Percentiles rank a stretch among this genome's conserved stretches.
phyloP scores from a whole-genome alignment of 768 basidiomycete genomes.

The Lepiota venenata region DNA sequence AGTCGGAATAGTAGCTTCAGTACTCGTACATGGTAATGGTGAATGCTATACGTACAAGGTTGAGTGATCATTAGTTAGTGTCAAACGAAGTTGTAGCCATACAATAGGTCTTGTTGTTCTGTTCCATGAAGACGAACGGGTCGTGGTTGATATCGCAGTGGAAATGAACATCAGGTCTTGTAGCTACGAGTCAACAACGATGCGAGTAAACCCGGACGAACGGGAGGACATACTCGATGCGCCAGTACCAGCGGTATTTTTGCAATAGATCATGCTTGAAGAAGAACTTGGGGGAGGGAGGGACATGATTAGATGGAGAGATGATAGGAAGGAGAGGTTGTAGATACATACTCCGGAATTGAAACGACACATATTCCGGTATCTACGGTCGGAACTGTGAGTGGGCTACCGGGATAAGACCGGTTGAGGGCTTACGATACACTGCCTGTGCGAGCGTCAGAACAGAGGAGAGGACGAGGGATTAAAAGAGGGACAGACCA shows the following conservation, averaged over 20 bases:
- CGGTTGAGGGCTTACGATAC: constrained; percentile 19
- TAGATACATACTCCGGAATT: constrained; percentile 51
- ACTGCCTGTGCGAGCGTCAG: constrained; percentile 15
- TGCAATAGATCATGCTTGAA: constrained; percentile 65
- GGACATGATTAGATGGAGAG: background rate
- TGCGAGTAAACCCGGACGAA: constrained; percentile 19
- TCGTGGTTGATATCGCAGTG: constrained; percentile 66
- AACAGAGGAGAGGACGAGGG: background rate
- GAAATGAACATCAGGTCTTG: constrained; percentile 68
- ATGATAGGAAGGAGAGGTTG: background rate
- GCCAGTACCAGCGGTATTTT: constrained; percentile 76
- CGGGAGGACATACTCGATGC: constrained; percentile 51
- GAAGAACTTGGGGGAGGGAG: constrained; percentile 71
- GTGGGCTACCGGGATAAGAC: background rate
- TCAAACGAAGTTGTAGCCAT: constrained; percentile 1
- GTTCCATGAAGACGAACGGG: constrained; percentile 72
- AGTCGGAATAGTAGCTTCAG: constrained; percentile 67
- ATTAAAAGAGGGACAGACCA: constrained; percentile 15
- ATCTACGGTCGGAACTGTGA: constrained; percentile 24
- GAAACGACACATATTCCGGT: constrained; percentile 71
- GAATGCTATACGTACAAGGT: constrained; percentile 39
- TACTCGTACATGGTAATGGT: constrained; percentile 76
- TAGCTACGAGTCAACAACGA: constrained; percentile 7
- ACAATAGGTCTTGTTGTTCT: constrained; percentile 68
- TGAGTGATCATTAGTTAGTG: constrained; percentile 11